A percentile compares a stretch with the other conserved stretches of the same genome.
These are phyloP conservation scores for Boletus fagicola DNA, from an alignment of 768 basidiomycete species.

Conservation along the genomic window DNA sequence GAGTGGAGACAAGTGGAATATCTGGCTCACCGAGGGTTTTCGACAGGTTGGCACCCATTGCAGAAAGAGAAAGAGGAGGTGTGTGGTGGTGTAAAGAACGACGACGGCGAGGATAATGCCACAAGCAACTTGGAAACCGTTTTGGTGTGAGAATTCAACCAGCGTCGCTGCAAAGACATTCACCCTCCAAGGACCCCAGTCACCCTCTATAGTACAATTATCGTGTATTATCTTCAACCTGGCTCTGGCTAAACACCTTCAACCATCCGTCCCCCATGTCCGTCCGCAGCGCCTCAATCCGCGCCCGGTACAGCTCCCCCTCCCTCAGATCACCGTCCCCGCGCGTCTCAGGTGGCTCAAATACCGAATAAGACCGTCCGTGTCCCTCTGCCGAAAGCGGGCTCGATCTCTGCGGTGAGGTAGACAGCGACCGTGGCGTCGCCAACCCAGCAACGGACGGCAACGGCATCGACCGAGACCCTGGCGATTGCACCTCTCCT, in stretches of 20 bases:
- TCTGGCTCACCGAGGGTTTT: constrained; percentile 66
- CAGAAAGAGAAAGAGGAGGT: constrained; percentile 16
- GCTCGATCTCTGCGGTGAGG: constrained; percentile 21
- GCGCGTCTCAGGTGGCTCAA: constrained; percentile 46
- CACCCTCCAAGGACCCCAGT: constrained; percentile 26
- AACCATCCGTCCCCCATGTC: constrained; percentile 92
- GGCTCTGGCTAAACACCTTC: constrained; percentile 76
- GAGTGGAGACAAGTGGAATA: fast-evolving
- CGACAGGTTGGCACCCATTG: constrained; percentile 85
- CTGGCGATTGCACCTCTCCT: constrained; percentile 30
- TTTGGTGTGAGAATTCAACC: constrained; percentile 27
- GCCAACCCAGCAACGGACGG: constrained; percentile 1
- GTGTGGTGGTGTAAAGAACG: constrained; percentile 58
- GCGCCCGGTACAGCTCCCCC: constrained; percentile 71
- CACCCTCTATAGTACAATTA: constrained; percentile 22
- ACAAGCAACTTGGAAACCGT: constrained; percentile 16
- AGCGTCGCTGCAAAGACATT: constrained; percentile 12
- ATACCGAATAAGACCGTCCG: constrained; percentile 39
- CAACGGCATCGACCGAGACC: constrained; percentile 1
- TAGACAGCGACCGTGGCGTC: constrained; percentile 10
- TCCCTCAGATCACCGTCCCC: constrained; percentile 40
- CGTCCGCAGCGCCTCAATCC: constrained; percentile 76
- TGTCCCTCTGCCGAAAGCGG: constrained; percentile 17
- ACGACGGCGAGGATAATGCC: constrained; percentile 40
- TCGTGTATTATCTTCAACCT: constrained; percentile 16